phyloP scores from a whole-genome alignment of 352 stramenopile genomes.

The Phytophthora foliorum region DNA sequence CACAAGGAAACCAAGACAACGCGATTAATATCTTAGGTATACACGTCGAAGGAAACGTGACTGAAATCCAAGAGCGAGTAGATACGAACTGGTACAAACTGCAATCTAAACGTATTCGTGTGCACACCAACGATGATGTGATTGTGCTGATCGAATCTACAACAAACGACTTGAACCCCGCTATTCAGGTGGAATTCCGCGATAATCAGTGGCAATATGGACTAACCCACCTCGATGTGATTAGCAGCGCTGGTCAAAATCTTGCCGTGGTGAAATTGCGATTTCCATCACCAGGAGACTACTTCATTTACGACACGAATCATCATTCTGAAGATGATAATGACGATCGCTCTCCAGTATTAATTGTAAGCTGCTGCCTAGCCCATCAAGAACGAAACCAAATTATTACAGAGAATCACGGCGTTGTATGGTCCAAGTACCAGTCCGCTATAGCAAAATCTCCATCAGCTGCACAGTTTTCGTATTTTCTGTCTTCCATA shows the following conservation, averaged over 20 bases:
- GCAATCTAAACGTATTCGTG: constrained; percentile 25
- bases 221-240: constrained; percentile 23
- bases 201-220: constrained; percentile 21
- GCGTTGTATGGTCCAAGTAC: constrained; percentile 26
- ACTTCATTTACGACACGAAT: constrained; percentile 24
- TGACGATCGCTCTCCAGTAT: constrained; percentile 1
- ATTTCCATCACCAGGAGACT: constrained; percentile 27
- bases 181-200: constrained; percentile 27
- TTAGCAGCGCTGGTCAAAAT: not conserved
- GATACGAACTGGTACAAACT: constrained; percentile 27
- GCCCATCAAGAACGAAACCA: constrained; percentile 8
- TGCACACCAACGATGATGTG: constrained; percentile 20
- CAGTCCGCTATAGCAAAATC: constrained; percentile 14
- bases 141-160: constrained; percentile 21
- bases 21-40: constrained; percentile 22
- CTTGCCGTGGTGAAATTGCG: constrained; percentile 19
- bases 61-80: constrained; percentile 15
- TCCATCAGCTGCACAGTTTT: constrained; percentile 22
- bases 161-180: constrained; percentile 17
- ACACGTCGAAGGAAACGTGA: constrained; percentile 14
- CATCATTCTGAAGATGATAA: constrained; percentile 2
- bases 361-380: constrained; percentile 27
- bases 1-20: not conserved
- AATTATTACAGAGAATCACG: constrained; percentile 20
- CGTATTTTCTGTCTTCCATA: constrained; percentile 34